Base-by-base conservation (phyloP, 257 asterid genomes). In the Salvia miltiorrhiza region DNA sequence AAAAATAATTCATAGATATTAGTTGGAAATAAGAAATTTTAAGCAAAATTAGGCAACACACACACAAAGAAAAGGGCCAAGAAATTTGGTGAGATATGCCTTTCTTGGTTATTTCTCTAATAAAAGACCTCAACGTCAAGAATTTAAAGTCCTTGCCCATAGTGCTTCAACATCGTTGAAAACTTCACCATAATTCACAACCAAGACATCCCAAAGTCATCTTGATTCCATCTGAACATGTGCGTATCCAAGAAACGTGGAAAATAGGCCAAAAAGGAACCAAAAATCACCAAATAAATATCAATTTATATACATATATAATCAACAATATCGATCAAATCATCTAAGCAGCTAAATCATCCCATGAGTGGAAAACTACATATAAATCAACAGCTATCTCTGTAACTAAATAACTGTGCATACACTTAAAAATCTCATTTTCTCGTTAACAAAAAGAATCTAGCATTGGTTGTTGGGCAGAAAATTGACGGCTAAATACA, bases 111-210 rank as follows among this genome's bases (percentile, higher is more conserved):
- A 7, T 30, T n/a, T 50, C 43, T 28, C 45, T 4, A 39, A 19
- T 20, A 48, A 45, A 30, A 54, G n/a, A 28, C 5, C 33, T 45
- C 71, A 17, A 44, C 55, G 66, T 9, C 48, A 19, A 50, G 30
- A 57, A 8, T 26, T 17, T 19, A 59, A 45, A 54, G 54, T 60
- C 65, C 79, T 44, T 37, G 58, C 64, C 45, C 59, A 30, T 23
- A 35, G 50, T 17, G 21, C 21, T 13, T 71, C 24, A 52, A 28
- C 7, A 26, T 19, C 47, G 50, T 39, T 26, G 26, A 32, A 23
- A 56, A 53, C 56, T 58, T 54, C 16, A 32, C 39, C 17, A 21
- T 5, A 74, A 10, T 12, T 54, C 54, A 74, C n/a, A 39, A 19
- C 44, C 37, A 56, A 49, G 2, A n/a, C 20, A 24, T 59, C 33